These are phyloP conservation scores for Solanum megistacrolobum DNA, from an alignment of 257 asterid species.

Conservation along the genomic window DNA sequence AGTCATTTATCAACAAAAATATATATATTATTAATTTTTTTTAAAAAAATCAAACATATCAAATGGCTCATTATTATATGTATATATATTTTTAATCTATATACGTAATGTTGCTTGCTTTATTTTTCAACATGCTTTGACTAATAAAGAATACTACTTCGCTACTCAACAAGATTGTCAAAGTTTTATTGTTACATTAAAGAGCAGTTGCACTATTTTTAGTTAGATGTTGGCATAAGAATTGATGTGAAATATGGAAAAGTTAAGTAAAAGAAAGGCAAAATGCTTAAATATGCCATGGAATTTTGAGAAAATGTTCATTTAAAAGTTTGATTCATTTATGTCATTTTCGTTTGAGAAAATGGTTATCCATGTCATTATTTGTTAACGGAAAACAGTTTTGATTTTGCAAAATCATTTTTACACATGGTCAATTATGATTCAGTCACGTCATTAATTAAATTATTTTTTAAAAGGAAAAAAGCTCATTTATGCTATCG, in stretches of 20 bases:
- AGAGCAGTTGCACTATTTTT: background rate
- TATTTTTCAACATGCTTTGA: background rate
- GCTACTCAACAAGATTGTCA: background rate
- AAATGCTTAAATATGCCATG: background rate
- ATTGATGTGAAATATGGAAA: background rate
- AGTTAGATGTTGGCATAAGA: background rate
- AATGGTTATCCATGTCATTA: fast-evolving
- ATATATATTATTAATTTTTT: background rate
- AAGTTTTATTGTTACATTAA: background rate
- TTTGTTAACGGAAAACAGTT: too few relatives aligned
- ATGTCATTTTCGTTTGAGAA: background rate
- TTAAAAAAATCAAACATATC: too few relatives aligned
- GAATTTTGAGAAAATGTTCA: too few relatives aligned
- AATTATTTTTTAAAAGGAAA: too few relatives aligned
- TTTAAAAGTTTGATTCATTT: too few relatives aligned
- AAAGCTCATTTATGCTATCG: too few relatives aligned
- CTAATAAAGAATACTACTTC: background rate
- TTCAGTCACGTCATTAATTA: background rate
- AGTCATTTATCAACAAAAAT: background rate
- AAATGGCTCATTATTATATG: background rate
- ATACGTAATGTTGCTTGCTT: background rate
- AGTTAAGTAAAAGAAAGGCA: background rate
- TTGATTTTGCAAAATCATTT: too few relatives aligned
- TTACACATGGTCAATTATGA: background rate
- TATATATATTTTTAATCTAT: background rate